Conservation (phyloP, 2,329 filamentous ascomycete genomes). For the Clarireedia paspali region DNA sequence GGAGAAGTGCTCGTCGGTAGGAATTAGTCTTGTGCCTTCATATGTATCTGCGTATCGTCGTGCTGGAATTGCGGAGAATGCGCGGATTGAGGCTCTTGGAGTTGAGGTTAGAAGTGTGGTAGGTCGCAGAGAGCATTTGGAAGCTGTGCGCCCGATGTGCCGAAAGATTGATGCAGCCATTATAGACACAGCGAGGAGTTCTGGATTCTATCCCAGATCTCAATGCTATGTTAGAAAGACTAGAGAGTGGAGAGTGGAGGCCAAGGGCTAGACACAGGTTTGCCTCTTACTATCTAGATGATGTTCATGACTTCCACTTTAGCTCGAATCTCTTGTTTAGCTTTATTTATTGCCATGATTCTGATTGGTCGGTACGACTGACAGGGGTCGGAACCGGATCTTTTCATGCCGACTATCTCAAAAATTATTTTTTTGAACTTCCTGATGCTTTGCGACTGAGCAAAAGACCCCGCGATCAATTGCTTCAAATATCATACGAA, state of each 20-base stretch:
- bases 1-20: conserved; percentile 57
- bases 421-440: conserved; percentile 9
- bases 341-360: neutral
- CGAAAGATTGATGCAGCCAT: conserved; percentile 70
- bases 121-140: conserved; percentile 52
- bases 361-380: neutral
- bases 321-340: conserved; percentile 6
- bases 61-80: conserved; percentile 57
- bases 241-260: conserved; percentile 12
- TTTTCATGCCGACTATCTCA: conserved; percentile 4
- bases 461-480: neutral
- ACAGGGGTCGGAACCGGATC: conserved; percentile 6
- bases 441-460: conserved; percentile 6
- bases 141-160: conserved; percentile 63
- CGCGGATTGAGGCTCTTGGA: conserved; percentile 39
- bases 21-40: conserved; percentile 42
- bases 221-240: conserved; percentile 16
- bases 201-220: conserved; percentile 20
- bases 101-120: conserved; percentile 27
- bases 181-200: conserved; percentile 29
- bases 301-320: conserved; percentile 17
- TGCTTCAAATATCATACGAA: neutral
- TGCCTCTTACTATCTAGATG: conserved; percentile 12
- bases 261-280: neutral
- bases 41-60: conserved; percentile 55